phyloP scores from a whole-genome alignment of 345 rosid genomes.

The Nasturtium officinale region DNA sequence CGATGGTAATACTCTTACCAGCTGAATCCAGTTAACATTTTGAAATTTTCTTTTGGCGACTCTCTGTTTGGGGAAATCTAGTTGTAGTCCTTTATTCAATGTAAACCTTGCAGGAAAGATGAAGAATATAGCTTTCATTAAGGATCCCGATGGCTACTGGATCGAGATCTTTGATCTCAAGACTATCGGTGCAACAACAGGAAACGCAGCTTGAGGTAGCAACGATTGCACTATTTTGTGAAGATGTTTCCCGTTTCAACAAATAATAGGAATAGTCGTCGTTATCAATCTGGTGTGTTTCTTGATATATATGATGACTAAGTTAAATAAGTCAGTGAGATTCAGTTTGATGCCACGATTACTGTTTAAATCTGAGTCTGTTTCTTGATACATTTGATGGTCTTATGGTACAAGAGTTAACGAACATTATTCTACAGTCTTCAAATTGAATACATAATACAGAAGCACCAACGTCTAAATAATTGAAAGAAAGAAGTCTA shows the following conservation, averaged over 20 bases:
- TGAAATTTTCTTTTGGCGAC: background rate
- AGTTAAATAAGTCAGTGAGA: conserved; percentile 15
- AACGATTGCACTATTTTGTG: background rate
- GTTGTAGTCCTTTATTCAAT: background rate
- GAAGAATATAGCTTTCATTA: conserved; percentile 90
- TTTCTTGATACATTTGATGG: too few relatives aligned
- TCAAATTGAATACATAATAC: too few relatives aligned
- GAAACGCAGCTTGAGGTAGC: conserved; percentile 48
- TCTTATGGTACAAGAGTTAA: too few relatives aligned
- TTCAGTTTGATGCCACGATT: too few relatives aligned
- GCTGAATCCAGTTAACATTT: conserved; percentile 6
- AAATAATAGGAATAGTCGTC: conserved; percentile 1
- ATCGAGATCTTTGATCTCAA: conserved; percentile 89
- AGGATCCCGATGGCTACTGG: conserved; percentile 99
- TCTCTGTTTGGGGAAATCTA: conserved; percentile 3
- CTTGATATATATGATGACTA: conserved; percentile 1
- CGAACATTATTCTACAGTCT: too few relatives aligned
- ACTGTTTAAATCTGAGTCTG: too few relatives aligned
- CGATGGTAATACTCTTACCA: conserved; percentile 54
- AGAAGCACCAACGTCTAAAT: background rate
- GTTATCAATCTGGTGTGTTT: background rate
- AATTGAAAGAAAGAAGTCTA: background rate
- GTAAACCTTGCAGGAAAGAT: conserved; percentile 64
- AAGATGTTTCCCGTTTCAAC: background rate
- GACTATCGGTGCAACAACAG: conserved; percentile 49